phyloP scores from a whole-genome alignment of 2,329 filamentous ascomycete species.

The Escovopsis weberi region DNA sequence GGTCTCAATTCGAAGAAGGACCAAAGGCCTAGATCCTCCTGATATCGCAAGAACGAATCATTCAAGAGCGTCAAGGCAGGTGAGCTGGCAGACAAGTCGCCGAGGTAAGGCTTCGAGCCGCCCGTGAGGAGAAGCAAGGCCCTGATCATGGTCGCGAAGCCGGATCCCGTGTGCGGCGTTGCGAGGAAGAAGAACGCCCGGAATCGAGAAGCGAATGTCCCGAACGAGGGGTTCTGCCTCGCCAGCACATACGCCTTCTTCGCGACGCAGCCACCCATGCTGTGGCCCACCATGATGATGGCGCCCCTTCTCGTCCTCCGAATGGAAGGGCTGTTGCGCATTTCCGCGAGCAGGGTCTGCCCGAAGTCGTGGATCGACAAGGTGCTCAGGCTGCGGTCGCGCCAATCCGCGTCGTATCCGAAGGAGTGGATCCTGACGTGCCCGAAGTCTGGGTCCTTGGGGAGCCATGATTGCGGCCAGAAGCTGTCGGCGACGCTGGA shows the following conservation, averaged over 20 bases:
- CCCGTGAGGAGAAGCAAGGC: neutral
- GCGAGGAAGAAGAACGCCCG: slow-evolving; percentile 1
- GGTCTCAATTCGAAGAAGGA: slow-evolving; percentile 2
- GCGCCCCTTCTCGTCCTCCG: neutral
- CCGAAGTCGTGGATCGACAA: slow-evolving; percentile 1
- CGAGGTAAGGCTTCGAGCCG: neutral
- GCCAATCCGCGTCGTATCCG: slow-evolving; percentile 3
- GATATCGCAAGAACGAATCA: neutral
- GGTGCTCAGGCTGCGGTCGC: neutral
- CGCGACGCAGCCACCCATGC: slow-evolving; percentile 2
- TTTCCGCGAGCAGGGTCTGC: neutral
- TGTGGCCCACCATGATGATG: slow-evolving; percentile 3
- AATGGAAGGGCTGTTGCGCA: slow-evolving; percentile 2
- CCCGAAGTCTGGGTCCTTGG: slow-evolving; percentile 1
- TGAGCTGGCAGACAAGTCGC: neutral
- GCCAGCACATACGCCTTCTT: slow-evolving; percentile 2
- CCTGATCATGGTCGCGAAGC: neutral
- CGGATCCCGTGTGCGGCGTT: slow-evolving; percentile 1
- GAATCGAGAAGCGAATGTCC: neutral
- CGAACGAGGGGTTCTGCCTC: neutral
- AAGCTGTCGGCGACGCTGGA: neutral
- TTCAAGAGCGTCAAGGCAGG: neutral
- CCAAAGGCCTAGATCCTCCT: slow-evolving; percentile 1
- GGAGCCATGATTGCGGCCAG: slow-evolving; percentile 3
- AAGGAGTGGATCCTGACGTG: neutral